Base-by-base conservation (phyloP, 2,329 filamentous ascomycete genomes). In the Cercospora sojina region DNA sequence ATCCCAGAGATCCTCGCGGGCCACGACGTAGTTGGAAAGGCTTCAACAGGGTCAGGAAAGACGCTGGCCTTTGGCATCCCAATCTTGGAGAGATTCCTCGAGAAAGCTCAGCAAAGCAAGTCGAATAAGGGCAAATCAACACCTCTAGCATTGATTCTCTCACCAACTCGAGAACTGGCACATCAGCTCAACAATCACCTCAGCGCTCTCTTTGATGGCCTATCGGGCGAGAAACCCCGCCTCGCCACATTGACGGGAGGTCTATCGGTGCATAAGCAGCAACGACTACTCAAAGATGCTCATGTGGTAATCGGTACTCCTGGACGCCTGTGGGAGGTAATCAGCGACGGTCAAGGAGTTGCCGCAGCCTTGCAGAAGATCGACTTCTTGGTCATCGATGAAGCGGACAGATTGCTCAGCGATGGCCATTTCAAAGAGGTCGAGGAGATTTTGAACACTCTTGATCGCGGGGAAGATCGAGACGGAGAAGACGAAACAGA, bases 391-490 rank as follows among this genome's bases (percentile, higher is more conserved):
- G 92, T 98, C 0, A 85, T 99, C 1, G 95, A 99, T 73, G 95
- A 99, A 79, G 95, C 95, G 0, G 95, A 99, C 81, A 86, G 95
- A 61, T 83, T 99, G 18, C 85, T 99, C 68, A 95, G 92, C 61
- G 91, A 96, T 71, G 95, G 95, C 0, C 91, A 97, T 76, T 99
- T 97, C 81, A 94, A 97, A 78, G 95, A 99, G 77, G 88, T 93
- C 4, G 90, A 93, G 71, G 90, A 97, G 64, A 96, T 99, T 23
- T 80, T 99, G 16, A 88, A 88, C 64, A 88, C 92, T 0, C 81
- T 99, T 9, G 92, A 97, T 74, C 85, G 88, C 29, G 79, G 82
- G 32, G 80, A 82, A 1, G 80, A 83, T n/a, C 83, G 83, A 1
- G 80, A 81, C 2, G 82, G 84, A 3, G 82, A 84, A 9, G 74